Conservation (phyloP, 208 protist species). For the Leptomonas seymouri region DNA sequence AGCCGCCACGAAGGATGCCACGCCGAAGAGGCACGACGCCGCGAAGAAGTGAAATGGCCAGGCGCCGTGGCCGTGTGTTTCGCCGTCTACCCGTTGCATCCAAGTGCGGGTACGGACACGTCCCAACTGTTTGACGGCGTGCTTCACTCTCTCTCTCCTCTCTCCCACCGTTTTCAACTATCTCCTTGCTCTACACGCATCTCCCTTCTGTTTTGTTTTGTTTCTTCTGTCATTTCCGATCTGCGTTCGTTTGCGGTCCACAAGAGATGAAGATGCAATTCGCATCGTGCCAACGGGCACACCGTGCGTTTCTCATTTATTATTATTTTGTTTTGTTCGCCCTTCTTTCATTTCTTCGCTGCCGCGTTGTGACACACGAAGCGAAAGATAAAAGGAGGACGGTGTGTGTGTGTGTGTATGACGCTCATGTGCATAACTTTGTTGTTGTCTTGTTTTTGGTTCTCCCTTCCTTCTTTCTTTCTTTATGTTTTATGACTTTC, state of each 20-base stretch:
- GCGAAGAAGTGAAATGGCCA: neutral
- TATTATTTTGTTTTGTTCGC: neutral
- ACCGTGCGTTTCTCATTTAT: neutral
- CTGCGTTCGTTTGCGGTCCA: no score
- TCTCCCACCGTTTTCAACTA: no score
- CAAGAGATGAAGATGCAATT: no score
- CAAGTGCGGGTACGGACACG: no score
- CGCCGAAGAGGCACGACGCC: neutral
- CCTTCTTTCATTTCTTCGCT: neutral
- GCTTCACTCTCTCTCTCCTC: no score
- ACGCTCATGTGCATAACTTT: neutral
- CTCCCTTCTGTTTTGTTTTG: no score
- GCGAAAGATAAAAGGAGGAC: neutral
- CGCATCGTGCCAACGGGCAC: no score
- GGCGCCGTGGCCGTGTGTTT: neutral
- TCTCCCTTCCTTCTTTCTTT: constrained; percentile 5
- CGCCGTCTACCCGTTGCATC: no score
- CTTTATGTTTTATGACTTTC: constrained; percentile 7
- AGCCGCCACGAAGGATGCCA: neutral
- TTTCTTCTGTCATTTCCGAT: no score
- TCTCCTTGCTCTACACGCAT: no score
- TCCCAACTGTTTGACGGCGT: no score
- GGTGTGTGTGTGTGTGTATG: neutral
- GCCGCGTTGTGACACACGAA: neutral
- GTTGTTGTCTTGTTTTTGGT: constrained; percentile 3